Base-by-base conservation (phyloP, 192 early-diverging fungal species). In the Glomus cerebriforme region DNA sequence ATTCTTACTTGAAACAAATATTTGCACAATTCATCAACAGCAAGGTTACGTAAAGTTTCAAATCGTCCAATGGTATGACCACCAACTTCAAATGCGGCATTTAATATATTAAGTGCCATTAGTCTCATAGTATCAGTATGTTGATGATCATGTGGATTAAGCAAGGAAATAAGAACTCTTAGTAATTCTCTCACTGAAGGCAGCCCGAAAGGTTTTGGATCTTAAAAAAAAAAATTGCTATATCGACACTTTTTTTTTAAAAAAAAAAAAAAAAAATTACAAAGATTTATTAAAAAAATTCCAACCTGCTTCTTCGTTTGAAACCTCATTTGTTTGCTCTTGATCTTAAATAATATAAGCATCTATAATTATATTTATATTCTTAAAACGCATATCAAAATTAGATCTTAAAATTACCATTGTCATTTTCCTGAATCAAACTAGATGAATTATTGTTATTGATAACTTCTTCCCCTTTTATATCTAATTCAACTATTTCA, bases 81-180 rank as follows among this genome's bases (percentile, higher is more conserved):
- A 3, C 93, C 96, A 6, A 92, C 90, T 82, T 98, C 96, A 75
- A 99, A 86, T 1, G 92, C 96, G 1, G 92, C 89, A 80, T 93
- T 91, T 75, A 98, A 85, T 32, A 98, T 92, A n/a, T 92, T 90
- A 26, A 99, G 86, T 17, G 97, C 95, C 84, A 98, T 89, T 45
- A 96, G 83, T 17, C 98, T 88, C 90, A 98, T 93, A 0, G 95
- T 92, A 82, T 99, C 98, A 0, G 96, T 98, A 83, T 98, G 97
- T 74, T 94, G 91, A 77, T 92, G 85, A 74, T 98, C 95, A 27
- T 91, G 90, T 15, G 97, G 97, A 83, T 99, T 96, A 32, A 96
- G 87, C 10, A 99, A 85, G 7, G 94, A 93, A 26, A 96, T 93
- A 6, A 99, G 86, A 0, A 98, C 98, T 0, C 98, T 91, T 17